Evolutionary conservation across 768 basidiomycete species (phyloP).

Genomic region (Coprinopsis sp.): DNA sequence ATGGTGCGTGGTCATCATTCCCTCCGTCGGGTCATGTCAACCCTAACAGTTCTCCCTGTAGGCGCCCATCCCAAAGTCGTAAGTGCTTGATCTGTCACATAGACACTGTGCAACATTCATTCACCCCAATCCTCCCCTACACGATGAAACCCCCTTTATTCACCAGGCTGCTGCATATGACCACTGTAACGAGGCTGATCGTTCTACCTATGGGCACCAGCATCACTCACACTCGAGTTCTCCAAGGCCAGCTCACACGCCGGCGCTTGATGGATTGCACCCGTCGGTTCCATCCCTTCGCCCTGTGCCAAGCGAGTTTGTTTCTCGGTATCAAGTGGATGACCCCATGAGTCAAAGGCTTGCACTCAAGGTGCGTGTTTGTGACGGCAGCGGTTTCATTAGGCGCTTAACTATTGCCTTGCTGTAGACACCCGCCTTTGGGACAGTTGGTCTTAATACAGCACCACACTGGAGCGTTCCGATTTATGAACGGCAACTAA

Average conservation of each 20-base stretch:
- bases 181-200: neutral
- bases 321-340: neutral
- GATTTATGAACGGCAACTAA: conserved; percentile 1
- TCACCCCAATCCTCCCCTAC: too few species aligned
- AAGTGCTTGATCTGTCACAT: neutral
- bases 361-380: neutral
- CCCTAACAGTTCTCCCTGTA: neutral
- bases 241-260: neutral
- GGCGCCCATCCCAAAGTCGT: neutral
- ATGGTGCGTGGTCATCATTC: neutral
- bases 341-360: neutral
- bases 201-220: neutral
- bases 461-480: conserved; percentile 1
- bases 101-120: too few species aligned
- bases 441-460: neutral
- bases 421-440: conserved; percentile 3
- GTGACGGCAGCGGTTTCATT: neutral
- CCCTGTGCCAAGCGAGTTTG: neutral
- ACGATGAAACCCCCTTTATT: too few species aligned
- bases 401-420: neutral
- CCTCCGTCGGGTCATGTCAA: neutral
- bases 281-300: neutral
- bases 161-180: neutral
- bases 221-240: too few species aligned
- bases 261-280: conserved; percentile 4